phyloP scores from a whole-genome alignment of 257 asterid genomes.

The Datura wrightii region DNA sequence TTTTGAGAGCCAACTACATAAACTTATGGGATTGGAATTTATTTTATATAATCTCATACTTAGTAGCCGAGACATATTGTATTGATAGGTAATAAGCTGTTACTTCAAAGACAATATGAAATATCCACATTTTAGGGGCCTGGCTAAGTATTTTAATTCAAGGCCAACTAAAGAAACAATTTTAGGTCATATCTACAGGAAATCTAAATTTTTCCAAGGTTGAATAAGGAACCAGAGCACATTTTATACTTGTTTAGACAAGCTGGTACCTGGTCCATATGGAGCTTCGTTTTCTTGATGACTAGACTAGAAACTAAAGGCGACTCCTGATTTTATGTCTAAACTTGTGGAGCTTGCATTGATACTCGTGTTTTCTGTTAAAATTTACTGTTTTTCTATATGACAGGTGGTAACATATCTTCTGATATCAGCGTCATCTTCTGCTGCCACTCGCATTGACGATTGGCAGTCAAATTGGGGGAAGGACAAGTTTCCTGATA shows the following conservation, averaged over 20 bases:
- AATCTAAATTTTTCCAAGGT: not conserved
- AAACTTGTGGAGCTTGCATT: not conserved
- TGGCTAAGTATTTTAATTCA: not conserved
- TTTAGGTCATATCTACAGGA: not conserved
- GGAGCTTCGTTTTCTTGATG: slow-evolving; percentile 18
- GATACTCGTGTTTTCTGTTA: not conserved
- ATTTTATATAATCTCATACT: not conserved
- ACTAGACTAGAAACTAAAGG: not conserved
- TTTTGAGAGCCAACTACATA: not conserved
- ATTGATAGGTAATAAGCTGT: not conserved
- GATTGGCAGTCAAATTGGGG: slow-evolving; percentile 93
- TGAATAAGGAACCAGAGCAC: slow-evolving; percentile 1
- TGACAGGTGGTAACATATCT: slow-evolving; percentile 80
- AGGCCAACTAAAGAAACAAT: not conserved
- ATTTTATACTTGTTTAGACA: not conserved
- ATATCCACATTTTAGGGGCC: not conserved
- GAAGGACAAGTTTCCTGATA: slow-evolving; percentile 75
- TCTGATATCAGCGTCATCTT: slow-evolving; percentile 92
- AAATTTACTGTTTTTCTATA: slow-evolving; percentile 18
- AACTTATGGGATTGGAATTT: not conserved
- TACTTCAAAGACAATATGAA: not conserved
- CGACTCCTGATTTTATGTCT: not conserved
- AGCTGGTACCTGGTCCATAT: not conserved
- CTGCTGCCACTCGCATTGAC: slow-evolving; percentile 71
- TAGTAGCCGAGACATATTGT: not conserved